These are phyloP conservation scores for Dioscorea dumetorum DNA, from an alignment of 106 monocot genomes.

Conservation along the genomic window DNA sequence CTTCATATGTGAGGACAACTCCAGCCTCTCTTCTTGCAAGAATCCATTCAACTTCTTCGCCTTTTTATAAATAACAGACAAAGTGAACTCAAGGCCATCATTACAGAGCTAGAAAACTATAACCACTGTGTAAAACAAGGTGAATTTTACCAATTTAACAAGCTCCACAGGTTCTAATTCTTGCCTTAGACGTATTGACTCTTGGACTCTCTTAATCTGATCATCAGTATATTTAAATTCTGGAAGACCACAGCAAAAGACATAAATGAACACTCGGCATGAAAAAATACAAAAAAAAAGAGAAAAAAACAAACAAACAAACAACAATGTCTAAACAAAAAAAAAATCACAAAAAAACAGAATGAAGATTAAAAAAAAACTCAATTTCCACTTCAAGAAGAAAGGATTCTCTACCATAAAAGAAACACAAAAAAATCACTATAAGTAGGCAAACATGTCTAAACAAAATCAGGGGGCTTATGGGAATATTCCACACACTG, in stretches of 20 bases:
- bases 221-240: slow-evolving; percentile 42
- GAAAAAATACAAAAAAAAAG: too few species aligned
- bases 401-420: too few species aligned
- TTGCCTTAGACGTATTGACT: slow-evolving; percentile 53
- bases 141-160: slow-evolving; percentile 33
- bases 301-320: too few species aligned
- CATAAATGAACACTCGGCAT: too few species aligned
- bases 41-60: slow-evolving; percentile 45
- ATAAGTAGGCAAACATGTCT: too few species aligned
- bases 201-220: slow-evolving; percentile 61
- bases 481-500: too few species aligned
- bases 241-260: slow-evolving; percentile 3
- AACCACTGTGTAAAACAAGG: not conserved
- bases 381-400: too few species aligned
- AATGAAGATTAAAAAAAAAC: too few species aligned
- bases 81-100: not conserved
- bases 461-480: too few species aligned
- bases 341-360: too few species aligned
- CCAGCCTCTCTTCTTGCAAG: slow-evolving; percentile 23
- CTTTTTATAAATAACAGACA: slow-evolving; percentile 23
- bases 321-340: too few species aligned
- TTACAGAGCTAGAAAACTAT: not conserved
- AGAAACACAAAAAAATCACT: too few species aligned
- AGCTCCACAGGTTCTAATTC: slow-evolving; percentile 57
- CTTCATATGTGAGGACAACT: slow-evolving; percentile 47